These are phyloP conservation scores for Pseudogymnoascus sp. DNA, from an alignment of 2,329 filamentous ascomycete genomes.

Conservation along the genomic window DNA sequence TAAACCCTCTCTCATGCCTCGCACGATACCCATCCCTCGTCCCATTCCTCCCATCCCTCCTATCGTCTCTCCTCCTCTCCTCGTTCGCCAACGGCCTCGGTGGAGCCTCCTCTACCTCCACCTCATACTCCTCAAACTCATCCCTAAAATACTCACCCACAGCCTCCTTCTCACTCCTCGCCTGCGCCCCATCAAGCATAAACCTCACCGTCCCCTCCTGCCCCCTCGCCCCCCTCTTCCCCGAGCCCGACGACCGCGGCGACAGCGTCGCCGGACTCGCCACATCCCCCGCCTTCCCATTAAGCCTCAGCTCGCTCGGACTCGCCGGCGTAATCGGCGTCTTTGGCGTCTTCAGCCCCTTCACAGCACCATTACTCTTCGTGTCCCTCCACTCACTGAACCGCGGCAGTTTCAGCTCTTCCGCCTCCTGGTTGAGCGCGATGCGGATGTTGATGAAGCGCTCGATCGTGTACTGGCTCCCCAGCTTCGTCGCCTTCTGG, in stretches of 20 bases:
- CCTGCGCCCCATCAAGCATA: slow-evolving; percentile 73
- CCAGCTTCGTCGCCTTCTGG: slow-evolving; percentile 63
- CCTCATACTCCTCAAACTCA: slow-evolving; percentile 67
- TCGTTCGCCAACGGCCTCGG: background rate
- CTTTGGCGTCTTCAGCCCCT: slow-evolving; percentile 28
- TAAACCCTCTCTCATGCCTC: background rate
- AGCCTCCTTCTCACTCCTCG: slow-evolving; percentile 58
- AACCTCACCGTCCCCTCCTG: slow-evolving; percentile 76
- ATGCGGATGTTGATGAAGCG: slow-evolving; percentile 83
- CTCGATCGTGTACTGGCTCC: slow-evolving; percentile 62
- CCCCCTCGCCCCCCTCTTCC: slow-evolving; percentile 24
- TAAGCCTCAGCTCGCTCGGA: slow-evolving; percentile 24
- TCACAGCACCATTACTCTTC: slow-evolving; percentile 25
- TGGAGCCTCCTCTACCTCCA: slow-evolving; percentile 60
- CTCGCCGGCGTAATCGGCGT: slow-evolving; percentile 27
- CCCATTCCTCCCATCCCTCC: background rate
- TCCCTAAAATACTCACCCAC: slow-evolving; percentile 62
- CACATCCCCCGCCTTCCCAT: slow-evolving; percentile 20
- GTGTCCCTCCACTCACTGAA: slow-evolving; percentile 50
- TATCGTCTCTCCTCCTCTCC: background rate
- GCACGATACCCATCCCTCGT: background rate
- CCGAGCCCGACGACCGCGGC: slow-evolving; percentile 23
- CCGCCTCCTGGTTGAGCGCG: slow-evolving; percentile 71
- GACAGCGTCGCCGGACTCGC: slow-evolving; percentile 25
- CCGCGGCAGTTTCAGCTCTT: slow-evolving; percentile 50